These are phyloP conservation scores for Botrytis porri DNA, from an alignment of 2,329 filamentous ascomycete species.

Conservation along the genomic window DNA sequence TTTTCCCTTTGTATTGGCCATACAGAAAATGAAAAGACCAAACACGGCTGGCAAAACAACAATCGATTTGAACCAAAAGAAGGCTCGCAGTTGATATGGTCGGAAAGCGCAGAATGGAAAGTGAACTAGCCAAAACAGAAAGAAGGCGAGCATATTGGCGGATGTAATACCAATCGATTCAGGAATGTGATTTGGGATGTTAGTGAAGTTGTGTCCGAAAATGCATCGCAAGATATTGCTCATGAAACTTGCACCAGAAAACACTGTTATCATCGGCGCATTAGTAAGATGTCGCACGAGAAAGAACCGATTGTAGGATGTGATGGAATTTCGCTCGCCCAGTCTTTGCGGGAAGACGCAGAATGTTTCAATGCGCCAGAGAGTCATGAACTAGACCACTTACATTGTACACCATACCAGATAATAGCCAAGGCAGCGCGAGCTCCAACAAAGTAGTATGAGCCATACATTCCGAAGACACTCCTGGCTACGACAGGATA, in stretches of 20 bases:
- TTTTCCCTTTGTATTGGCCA: slow-evolving; percentile 41
- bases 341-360: background rate
- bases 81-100: slow-evolving; percentile 45
- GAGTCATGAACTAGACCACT: slow-evolving; percentile 42
- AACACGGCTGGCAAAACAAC: slow-evolving; percentile 41
- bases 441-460: slow-evolving; percentile 42
- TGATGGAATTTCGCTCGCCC: background rate
- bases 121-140: slow-evolving; percentile 55
- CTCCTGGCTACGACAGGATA: slow-evolving; percentile 40
- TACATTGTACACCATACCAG: slow-evolving; percentile 64
- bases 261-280: slow-evolving; percentile 31
- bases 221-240: slow-evolving; percentile 45
- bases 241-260: slow-evolving; percentile 50
- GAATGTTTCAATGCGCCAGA: background rate
- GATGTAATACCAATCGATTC: slow-evolving; percentile 42
- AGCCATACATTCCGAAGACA: slow-evolving; percentile 47
- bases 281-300: background rate
- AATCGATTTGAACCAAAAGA: slow-evolving; percentile 40
- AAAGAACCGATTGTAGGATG: background rate
- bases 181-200: slow-evolving; percentile 42
- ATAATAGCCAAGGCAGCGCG: slow-evolving; percentile 47
- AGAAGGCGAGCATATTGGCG: slow-evolving; percentile 46
- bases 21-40: slow-evolving; percentile 43
- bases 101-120: slow-evolving; percentile 46
- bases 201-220: slow-evolving; percentile 36